Evolutionary conservation across 2,329 filamentous ascomycete species (phyloP), one percentile per base, ranked within the genome.

Genomic region (Paracoccidioides lutzii): DNA sequence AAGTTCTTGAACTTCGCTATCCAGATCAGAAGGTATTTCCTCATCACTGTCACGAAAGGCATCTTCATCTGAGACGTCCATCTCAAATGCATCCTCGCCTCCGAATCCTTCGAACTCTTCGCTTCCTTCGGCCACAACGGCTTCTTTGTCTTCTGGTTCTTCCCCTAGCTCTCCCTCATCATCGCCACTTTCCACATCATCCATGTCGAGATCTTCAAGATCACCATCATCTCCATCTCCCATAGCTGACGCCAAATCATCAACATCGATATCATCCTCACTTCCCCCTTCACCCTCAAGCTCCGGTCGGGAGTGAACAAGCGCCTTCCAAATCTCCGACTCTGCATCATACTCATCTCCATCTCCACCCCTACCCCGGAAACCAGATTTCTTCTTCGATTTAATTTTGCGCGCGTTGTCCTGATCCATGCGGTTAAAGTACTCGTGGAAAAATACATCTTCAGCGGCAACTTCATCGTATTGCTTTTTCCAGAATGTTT

Each of bases 381-480:
- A 69, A n/a, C 63, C 67, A 55, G 71, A 72, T 52, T 75, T 75
- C 64, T 78, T 80, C 61, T 77, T 75, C 52, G 75, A 72, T 68
- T 81, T 78, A 72, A 80, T 80, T 63, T 78, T 78, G 64, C 76
- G 78, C 59, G 69, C 69, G 65, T 78, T 77, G 62, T 76, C 80
- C 70, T 83, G 89, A 59, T 83, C 82, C 55, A 87, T 73, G 59
- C 84, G 81, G 58, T 82, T 84, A 73, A 98, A 98, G 80, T 98
- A 98, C 62, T 89, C 84, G 71, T 98, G 93, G 81, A 98, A 98
- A 81, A 98, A 98, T 42, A 90, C 87, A 67, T 98, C 93, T 61
- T 98, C 90, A 0, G 84, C 88, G 3, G 87, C 84, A 46, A 98
- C 85, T 54, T 97, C 84, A 60, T 89, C 84, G n/a, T 81, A 78